phyloP scores from a whole-genome alignment of 805 yeast species.

The Metschnikowia peoriensis region DNA sequence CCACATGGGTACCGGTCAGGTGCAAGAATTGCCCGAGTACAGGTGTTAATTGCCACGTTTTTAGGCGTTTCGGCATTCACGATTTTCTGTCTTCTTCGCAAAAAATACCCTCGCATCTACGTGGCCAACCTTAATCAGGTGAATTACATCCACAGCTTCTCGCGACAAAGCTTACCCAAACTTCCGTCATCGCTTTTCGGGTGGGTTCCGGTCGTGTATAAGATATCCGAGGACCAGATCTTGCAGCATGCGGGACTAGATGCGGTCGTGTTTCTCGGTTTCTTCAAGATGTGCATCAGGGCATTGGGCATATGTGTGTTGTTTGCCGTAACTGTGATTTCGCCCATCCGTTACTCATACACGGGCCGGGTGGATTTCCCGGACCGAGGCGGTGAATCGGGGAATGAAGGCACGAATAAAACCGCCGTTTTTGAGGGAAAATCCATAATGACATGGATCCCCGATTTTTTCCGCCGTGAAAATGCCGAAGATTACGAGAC shows the following conservation, averaged over 20 bases:
- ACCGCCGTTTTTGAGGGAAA: too few relatives aligned
- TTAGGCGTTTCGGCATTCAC: conserved; percentile 70
- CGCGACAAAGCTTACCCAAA: conserved; percentile 54
- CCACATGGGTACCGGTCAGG: conserved; percentile 19
- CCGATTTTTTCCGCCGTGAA: conserved; percentile 1
- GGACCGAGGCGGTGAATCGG: conserved; percentile 18
- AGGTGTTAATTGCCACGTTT: conserved; percentile 63
- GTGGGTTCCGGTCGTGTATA: conserved; percentile 71
- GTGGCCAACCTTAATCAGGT: conserved; percentile 69
- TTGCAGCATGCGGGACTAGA: conserved; percentile 91
- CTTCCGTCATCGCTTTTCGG: conserved; percentile 67
- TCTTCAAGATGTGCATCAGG: conserved; percentile 84
- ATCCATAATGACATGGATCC: conserved; percentile 1
- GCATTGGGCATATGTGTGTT: conserved; percentile 61
- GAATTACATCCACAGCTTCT: conserved; percentile 40
- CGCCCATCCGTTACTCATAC: conserved; percentile 80
- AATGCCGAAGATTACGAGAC: conserved; percentile 45
- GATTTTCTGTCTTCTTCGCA: conserved; percentile 67
- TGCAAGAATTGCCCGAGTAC: conserved; percentile 69
- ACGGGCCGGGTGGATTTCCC: conserved; percentile 71
- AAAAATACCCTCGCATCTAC: conserved; percentile 75
- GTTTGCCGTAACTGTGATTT: conserved; percentile 70
- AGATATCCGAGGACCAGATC: conserved; percentile 69
- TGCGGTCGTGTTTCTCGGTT: conserved; percentile 87
- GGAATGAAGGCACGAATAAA: neutral